Evolutionary conservation across 1,139 yeast species (phyloP), one percentile per base, ranked within the genome.

Genomic region (Candida sp.): DNA sequence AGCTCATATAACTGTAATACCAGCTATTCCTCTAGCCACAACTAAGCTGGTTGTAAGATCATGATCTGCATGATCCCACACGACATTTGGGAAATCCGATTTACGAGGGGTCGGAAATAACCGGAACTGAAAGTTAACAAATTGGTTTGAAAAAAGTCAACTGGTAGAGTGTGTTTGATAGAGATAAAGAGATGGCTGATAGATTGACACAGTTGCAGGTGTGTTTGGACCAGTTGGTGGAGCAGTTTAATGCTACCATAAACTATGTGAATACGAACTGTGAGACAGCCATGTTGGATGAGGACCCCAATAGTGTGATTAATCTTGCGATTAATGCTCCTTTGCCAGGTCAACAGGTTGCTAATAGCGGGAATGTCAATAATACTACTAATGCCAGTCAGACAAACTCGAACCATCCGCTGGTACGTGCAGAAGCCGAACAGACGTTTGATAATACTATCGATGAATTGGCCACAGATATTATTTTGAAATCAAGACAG

Each of bases 171-270:
- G 9, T 6, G 29, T 6, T 25, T n/a, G n/a, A n/a, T n/a, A n/a
- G n/a, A n/a, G n/a, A n/a, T n/a, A n/a, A n/a, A n/a, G n/a, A n/a
- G 22, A 82, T 82, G 87, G 75, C 96, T 0, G 99, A 93, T 65
- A 72, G 98, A 56, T 72, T 93, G 34, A 90, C 98, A 1, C 99
- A 93, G 61, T 77, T 93, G 32, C 99, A 93, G 60, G 79, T 87
- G 38, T 90, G 98, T 54, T 70, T 93, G 39, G 99, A 93, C 64
- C 97, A 87, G 70, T 79, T 93, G 45, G 82, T 89, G 45, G 96
- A 88, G 51, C 97, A 91, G 67, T 88, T 90, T 69, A 87, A 88
- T 60, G 95, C 97, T 5, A 85, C 97, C 1, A 73, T 93, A 43
- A 87, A 88, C 60, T 90, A 90, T 57, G 85, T 91, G 36, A 95